phyloP scores from a whole-genome alignment of 1,139 yeast genomes.

The Sugiyamaella xylanicola region DNA sequence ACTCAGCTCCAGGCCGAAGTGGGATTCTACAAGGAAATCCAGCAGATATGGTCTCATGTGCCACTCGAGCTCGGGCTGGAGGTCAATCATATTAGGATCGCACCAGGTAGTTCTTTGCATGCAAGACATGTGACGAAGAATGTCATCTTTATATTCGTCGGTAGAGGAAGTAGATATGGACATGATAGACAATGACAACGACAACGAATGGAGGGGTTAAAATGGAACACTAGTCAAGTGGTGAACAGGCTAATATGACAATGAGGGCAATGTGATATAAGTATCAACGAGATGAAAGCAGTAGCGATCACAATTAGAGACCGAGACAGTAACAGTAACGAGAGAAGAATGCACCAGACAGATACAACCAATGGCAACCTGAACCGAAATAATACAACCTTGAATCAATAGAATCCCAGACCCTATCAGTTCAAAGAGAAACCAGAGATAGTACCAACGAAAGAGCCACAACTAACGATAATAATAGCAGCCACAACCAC shows the following conservation, averaged over 20 bases:
- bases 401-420: too few species aligned
- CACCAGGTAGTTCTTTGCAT: conserved; percentile 39
- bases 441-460: neutral
- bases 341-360: neutral
- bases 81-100: conserved; percentile 66
- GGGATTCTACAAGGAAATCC: conserved; percentile 82
- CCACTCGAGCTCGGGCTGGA: conserved; percentile 93
- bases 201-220: neutral
- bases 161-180: conserved; percentile 6
- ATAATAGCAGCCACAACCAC: too few species aligned
- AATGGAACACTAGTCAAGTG: neutral
- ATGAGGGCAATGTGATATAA: too few species aligned
- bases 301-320: too few species aligned
- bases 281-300: too few species aligned
- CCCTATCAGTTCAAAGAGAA: too few species aligned
- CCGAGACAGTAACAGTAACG: too few species aligned
- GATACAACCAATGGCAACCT: neutral
- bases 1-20: conserved; percentile 70
- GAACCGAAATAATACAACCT: too few species aligned
- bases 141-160: conserved; percentile 44
- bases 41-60: conserved; percentile 86
- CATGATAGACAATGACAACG: neutral
- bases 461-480: neutral
- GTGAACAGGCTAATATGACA: neutral
- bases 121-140: conserved; percentile 41